phyloP scores from a whole-genome alignment of 139 green algal genomes.

The Haematococcus lacustris region DNA sequence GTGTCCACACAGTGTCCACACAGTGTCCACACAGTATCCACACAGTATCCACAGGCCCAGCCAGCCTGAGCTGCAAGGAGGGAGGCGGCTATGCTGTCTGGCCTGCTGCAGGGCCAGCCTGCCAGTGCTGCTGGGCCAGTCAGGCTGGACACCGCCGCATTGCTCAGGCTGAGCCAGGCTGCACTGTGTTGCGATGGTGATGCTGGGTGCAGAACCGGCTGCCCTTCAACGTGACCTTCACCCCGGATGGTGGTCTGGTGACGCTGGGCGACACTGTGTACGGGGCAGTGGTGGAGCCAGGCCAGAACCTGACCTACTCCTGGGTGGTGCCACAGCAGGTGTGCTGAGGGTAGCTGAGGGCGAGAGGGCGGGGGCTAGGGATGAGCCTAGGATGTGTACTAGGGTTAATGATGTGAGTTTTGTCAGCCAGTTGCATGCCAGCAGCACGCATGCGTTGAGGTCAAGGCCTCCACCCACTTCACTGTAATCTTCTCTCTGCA shows the following conservation, averaged over 20 bases:
- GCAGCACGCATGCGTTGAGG: not conserved
- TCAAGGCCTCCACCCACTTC: not conserved
- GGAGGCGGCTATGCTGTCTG: too few species aligned
- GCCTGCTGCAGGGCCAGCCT: too few species aligned
- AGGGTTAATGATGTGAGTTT: not conserved
- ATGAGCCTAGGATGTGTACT: not conserved
- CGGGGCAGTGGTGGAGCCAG: not conserved
- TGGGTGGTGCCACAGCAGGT: conserved; percentile 20
- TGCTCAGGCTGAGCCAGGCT: too few species aligned
- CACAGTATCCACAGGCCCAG: too few species aligned
- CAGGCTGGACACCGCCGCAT: too few species aligned
- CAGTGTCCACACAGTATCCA: too few species aligned
- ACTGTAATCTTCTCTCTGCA: not conserved
- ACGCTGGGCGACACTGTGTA: not conserved
- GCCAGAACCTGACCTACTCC: conserved; percentile 3
- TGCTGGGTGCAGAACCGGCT: not conserved
- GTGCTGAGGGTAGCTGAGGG: not conserved
- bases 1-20: too few species aligned
- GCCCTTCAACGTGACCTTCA: not conserved
- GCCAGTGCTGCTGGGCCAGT: too few species aligned
- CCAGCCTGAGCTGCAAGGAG: too few species aligned
- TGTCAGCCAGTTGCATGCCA: not conserved
- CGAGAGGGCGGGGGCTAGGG: not conserved
- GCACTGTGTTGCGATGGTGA: too few species aligned
- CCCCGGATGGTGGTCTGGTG: conserved; percentile 4